Conservation (phyloP, 495 filamentous ascomycete genomes). For the Xylaria venustula region DNA sequence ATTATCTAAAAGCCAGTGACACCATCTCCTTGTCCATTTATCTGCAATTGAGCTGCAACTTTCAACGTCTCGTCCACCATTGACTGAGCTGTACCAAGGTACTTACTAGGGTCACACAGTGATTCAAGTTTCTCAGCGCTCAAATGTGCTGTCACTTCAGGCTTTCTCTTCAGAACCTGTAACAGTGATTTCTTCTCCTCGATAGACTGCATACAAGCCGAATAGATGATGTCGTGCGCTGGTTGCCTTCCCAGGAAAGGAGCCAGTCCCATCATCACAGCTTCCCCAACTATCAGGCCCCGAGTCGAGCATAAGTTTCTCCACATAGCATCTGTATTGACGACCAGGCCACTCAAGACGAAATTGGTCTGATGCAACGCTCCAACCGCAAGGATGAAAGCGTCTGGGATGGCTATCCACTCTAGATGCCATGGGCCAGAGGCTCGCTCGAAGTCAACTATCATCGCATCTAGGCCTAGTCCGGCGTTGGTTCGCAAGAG, state of each 20-base stretch:
- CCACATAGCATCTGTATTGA: slow-evolving; percentile 46
- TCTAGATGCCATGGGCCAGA: slow-evolving; percentile 56
- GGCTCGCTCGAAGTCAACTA: slow-evolving; percentile 53
- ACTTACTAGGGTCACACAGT: slow-evolving; percentile 52
- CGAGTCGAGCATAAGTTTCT: slow-evolving; percentile 47
- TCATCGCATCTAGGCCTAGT: slow-evolving; percentile 53
- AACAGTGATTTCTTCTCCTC: slow-evolving; percentile 41
- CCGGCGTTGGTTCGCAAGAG: slow-evolving; percentile 49
- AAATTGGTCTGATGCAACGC: slow-evolving; percentile 49
- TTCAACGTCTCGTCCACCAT: slow-evolving; percentile 55
- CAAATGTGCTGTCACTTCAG: slow-evolving; percentile 42
- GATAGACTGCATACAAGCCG: slow-evolving; percentile 51
- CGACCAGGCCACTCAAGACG: slow-evolving; percentile 46
- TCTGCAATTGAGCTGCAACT: background rate
- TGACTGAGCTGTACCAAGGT: slow-evolving; percentile 44
- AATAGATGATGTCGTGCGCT: slow-evolving; percentile 56
- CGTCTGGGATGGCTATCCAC: slow-evolving; percentile 53
- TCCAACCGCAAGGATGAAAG: slow-evolving; percentile 50
- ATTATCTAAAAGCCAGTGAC: background rate
- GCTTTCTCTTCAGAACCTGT: slow-evolving; percentile 32
- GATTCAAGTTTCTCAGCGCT: slow-evolving; percentile 33
- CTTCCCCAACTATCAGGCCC: slow-evolving; percentile 54
- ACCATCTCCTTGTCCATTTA: background rate
- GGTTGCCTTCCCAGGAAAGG: slow-evolving; percentile 45
- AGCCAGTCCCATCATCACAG: slow-evolving; percentile 58